Evolutionary conservation across 23 red algal genomes (phyloP), one percentile per base, ranked within the genome.

Genomic region (Gracilaria gracilis): DNA sequence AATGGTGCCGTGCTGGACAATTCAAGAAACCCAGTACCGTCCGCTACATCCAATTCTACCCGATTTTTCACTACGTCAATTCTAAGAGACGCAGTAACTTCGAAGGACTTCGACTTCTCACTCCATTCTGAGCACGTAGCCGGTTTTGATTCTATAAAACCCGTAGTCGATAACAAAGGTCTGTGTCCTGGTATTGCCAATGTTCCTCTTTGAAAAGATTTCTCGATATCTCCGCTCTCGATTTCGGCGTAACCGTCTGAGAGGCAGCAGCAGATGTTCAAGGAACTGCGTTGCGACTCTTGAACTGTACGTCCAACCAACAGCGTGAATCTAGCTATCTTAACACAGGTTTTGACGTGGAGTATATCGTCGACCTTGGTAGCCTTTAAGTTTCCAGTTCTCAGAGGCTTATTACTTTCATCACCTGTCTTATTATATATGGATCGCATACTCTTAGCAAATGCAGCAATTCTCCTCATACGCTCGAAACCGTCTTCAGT

Each of bases 211-310:
- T 37, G 64, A 14, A 69, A 28, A 69, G 31, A 14, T 38, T 69
- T 69, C 16, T 20, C 31, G 11, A 31, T 69, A 5, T 36, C 16
- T 36, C 33, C 31, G 15, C 64, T 31, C 39, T 77, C 40, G 17
- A 77, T 77, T 49, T 50, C 21, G 40, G 27, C 21, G 72, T 39
- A 31, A 77, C 28, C 38, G 27, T 77, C 72, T 29, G 72, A 46
- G 15, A 77, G 46, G 28, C 14, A 51, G 72, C 39, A 77, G n/a
- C 40, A 49, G 23, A 51, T 48, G 23, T 77, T 37, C 16, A 69
- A 69, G 32, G 59, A 62, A 31, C 32, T 37, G 37, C 16, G 25
- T 19, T 19, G 28, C 3, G 33, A 32, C 7, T 36, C 4, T 32
- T 34, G 64, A 34, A 37, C 33, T 17, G 31, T 32, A 20, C 3